A percentile compares a stretch with the other conserved stretches of the same genome.
Conservation (phyloP, 208 protist species). For the Lotmaria passim region DNA sequence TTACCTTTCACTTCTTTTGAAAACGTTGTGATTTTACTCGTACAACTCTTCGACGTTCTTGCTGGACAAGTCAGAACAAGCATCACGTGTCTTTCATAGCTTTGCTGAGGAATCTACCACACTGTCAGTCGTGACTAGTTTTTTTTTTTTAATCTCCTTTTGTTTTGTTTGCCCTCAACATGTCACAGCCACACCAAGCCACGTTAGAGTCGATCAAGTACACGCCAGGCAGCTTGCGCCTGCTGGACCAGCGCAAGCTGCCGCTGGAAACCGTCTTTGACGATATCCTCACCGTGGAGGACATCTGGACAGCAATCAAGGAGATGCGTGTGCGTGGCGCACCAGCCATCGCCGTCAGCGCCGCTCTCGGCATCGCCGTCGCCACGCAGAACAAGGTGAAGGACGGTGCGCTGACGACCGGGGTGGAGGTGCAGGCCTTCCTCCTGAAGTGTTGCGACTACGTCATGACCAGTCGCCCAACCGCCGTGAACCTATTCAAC, state of each 20-base stretch:
- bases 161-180: too few species aligned
- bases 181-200: slow-evolving; percentile 50
- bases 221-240: slow-evolving; percentile 48
- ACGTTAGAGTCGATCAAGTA: slow-evolving; percentile 90
- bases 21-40: too few species aligned
- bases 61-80: too few species aligned
- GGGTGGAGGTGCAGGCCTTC: slow-evolving; percentile 51
- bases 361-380: slow-evolving; percentile 92
- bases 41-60: too few species aligned
- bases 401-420: slow-evolving; percentile 31
- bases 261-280: slow-evolving; percentile 85
- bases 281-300: slow-evolving; percentile 79
- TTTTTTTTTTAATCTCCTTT: too few species aligned
- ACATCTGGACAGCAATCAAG: slow-evolving; percentile 90
- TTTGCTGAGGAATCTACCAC: too few species aligned
- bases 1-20: too few species aligned
- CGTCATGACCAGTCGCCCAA: slow-evolving; percentile 93
- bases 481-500: slow-evolving; percentile 96
- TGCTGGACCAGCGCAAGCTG: slow-evolving; percentile 89
- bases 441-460: slow-evolving; percentile 82
- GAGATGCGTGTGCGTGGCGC: slow-evolving; percentile 96
- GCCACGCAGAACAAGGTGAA: slow-evolving; percentile 57
- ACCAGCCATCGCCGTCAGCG: slow-evolving; percentile 96
- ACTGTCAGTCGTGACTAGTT: not conserved
- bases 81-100: too few species aligned